A percentile compares a stretch with the other conserved stretches of the same genome.
Conservation (phyloP, 2,329 filamentous ascomycete species). For the Leptographium galeiforme region DNA sequence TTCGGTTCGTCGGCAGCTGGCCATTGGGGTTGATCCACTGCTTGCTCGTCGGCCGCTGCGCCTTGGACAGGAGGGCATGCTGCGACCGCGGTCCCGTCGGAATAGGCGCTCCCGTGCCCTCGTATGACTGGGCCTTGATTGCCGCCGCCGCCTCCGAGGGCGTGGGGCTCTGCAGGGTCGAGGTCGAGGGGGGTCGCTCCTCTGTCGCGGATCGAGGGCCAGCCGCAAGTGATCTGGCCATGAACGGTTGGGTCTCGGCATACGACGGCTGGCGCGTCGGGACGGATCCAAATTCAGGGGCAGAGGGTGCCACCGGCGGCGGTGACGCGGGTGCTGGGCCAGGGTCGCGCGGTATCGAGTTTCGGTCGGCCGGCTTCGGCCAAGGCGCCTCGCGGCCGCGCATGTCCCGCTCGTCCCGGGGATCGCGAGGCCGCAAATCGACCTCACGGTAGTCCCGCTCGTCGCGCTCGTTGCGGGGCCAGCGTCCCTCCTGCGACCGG, state of each 20-base stretch:
- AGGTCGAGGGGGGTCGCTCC: slow-evolving; percentile 31
- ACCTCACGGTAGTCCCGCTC: slow-evolving; percentile 30
- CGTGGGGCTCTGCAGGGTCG: slow-evolving; percentile 16
- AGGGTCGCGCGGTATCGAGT: slow-evolving; percentile 32
- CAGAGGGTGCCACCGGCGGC: slow-evolving; percentile 42
- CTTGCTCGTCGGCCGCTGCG: slow-evolving; percentile 37
- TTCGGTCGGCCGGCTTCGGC: slow-evolving; percentile 34
- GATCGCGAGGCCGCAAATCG: slow-evolving; percentile 21
- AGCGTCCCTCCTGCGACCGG: slow-evolving; percentile 51
- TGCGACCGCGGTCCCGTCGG: slow-evolving; percentile 41
- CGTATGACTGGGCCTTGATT: slow-evolving; percentile 24
- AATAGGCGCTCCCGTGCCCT: slow-evolving; percentile 29
- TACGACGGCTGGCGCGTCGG: slow-evolving; percentile 29
- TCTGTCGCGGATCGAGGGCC: slow-evolving; percentile 36
- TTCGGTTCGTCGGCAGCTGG: slow-evolving; percentile 27
- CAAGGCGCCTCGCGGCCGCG: slow-evolving; percentile 35
- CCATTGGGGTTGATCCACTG: slow-evolving; percentile 46
- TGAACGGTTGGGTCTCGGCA: slow-evolving; percentile 18
- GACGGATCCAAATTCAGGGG: slow-evolving; percentile 43
- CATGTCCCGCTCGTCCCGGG: slow-evolving; percentile 24
- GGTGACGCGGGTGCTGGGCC: slow-evolving; percentile 35
- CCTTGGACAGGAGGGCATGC: slow-evolving; percentile 22
- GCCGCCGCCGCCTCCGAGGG: background rate
- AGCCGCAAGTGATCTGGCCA: slow-evolving; percentile 38
- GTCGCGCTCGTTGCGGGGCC: slow-evolving; percentile 33